Percentiles rank a stretch among this genome's conserved stretches.
phyloP scores from a whole-genome alignment of 2,329 filamentous ascomycete genomes.

The Madurella fahalii region DNA sequence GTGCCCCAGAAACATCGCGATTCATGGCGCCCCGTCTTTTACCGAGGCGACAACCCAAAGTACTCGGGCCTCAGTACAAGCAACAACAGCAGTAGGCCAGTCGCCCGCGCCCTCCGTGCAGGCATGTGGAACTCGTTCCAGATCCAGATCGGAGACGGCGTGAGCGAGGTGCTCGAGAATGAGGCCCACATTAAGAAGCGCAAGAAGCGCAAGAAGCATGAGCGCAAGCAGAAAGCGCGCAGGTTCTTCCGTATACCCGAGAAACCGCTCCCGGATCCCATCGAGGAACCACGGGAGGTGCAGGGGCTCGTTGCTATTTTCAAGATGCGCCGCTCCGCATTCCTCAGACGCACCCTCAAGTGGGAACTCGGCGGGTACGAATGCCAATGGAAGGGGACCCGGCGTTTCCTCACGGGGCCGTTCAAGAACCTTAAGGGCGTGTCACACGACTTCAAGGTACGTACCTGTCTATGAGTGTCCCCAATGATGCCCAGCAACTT shows the following conservation, averaged over 20 bases:
- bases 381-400: background rate
- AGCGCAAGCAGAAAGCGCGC: background rate
- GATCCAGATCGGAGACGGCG: background rate
- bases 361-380: background rate
- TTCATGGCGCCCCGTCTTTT: background rate
- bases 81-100: background rate
- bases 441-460: background rate
- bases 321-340: background rate
- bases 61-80: background rate
- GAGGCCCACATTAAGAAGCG: background rate
- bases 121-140: slow-evolving; percentile 1
- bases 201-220: background rate
- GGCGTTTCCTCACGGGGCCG: background rate
- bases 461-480: background rate
- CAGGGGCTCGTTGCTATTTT: background rate
- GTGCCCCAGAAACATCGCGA: background rate
- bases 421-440: background rate
- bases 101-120: background rate
- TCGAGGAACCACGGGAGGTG: background rate
- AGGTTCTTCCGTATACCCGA: background rate
- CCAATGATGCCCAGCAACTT: no score
- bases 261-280: background rate
- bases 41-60: background rate
- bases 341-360: background rate
- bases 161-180: background rate